Evolutionary conservation across 2,329 filamentous ascomycete species (phyloP), one percentile per base, ranked within the genome.

Genomic region (Lasiodiplodia sp.): DNA sequence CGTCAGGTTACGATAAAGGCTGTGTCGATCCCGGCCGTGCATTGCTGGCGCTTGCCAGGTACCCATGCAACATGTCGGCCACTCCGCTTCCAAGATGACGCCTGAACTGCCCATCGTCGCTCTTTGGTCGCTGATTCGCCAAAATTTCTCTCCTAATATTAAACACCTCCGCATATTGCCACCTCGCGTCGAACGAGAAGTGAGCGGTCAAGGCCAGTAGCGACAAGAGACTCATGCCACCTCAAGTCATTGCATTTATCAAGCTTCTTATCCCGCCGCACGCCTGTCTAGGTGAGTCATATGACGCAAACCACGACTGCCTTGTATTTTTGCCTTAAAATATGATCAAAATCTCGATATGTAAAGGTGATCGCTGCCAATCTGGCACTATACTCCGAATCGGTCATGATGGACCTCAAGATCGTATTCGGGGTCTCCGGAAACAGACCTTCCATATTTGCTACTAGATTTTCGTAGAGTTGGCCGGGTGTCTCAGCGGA

Each of bases 21-120:
- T 38, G 21, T 52, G 60, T 28, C 51, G 60, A 64, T 64, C 60
- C 18, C 44, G 60, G n/a, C 60, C 60, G 60, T 64, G 60, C 60
- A 52, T 49, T 49, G 44, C 47, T 64, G 28, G 60, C 37, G 25
- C 47, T 16, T 34, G 47, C 44, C 16, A 38, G 60, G 12, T n/a
- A 49, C 60, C 60, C 58, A 52, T 64, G 60, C 31, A 52, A 31
- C 25, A 52, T 28, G 31, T 64, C 60, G 60, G 60, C 60, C 28
- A 64, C 60, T 64, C 60, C 60, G 60, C 25, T 25, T 37, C 23
- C 18, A 34, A 23, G 31, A 47, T 37, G n/a, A 58, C 55, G 40
- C 40, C 23, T 18, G 23, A 16, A n/a, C 16, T 44, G 56, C 10
- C 8, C 16, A 37, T 37, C 25, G 12, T 49, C 16, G 49, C 21